phyloP scores from a whole-genome alignment of 805 yeast genomes.

The Zygoascus tannicola region DNA sequence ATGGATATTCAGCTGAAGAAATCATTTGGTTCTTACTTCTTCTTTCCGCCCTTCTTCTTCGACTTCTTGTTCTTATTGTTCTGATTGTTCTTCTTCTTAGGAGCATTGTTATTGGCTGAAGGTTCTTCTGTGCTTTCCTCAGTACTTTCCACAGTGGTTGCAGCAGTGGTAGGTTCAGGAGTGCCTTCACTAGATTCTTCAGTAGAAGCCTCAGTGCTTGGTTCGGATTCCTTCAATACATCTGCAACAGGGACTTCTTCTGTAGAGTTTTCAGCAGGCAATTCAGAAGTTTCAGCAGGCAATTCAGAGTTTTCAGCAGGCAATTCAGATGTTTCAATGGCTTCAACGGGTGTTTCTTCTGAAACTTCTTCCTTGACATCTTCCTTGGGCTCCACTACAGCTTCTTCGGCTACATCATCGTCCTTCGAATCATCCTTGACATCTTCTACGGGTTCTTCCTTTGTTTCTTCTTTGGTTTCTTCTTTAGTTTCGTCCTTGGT shows the following conservation, averaged over 20 bases:
- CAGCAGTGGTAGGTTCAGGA: slow-evolving; percentile 8
- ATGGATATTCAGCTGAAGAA: neutral
- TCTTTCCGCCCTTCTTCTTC: slow-evolving; percentile 8
- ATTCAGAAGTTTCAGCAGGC: slow-evolving; percentile 1
- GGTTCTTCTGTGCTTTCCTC: slow-evolving; percentile 3
- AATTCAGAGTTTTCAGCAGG: too few species aligned
- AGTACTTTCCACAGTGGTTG: slow-evolving; percentile 2
- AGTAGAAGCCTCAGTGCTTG: slow-evolving; percentile 6
- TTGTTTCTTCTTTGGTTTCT: neutral
- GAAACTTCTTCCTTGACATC: neutral
- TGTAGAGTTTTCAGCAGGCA: too few species aligned
- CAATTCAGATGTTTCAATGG: slow-evolving; percentile 1
- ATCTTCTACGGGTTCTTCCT: neutral
- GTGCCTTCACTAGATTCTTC: slow-evolving; percentile 8
- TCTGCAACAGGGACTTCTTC: too few species aligned
- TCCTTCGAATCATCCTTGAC: neutral
- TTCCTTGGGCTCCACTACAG: slow-evolving; percentile 4
- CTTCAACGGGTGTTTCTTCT: slow-evolving; percentile 1
- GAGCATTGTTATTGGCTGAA: neutral
- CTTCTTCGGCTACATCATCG: slow-evolving; percentile 5
- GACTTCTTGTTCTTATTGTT: slow-evolving; percentile 16
- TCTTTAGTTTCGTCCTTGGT: neutral
- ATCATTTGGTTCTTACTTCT: neutral
- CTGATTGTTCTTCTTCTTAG: slow-evolving; percentile 17
- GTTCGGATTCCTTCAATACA: too few species aligned